These are phyloP conservation scores for Diplotaxis tenuifolia DNA, from an alignment of 345 rosid species.

Conservation along the genomic window DNA sequence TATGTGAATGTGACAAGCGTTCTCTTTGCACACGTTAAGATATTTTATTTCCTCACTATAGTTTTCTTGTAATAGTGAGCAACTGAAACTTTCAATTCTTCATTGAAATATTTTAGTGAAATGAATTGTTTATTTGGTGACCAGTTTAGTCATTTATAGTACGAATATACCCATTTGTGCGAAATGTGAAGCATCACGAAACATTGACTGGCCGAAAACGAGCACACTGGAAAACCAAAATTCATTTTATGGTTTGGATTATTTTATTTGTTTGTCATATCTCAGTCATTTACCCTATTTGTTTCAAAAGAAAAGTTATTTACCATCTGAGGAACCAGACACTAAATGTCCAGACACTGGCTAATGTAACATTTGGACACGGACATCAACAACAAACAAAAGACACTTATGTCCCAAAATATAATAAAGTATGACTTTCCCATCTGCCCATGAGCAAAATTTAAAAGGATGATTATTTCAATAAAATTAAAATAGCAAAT, in stretches of 20 bases:
- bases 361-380: background rate
- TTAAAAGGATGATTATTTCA: background rate
- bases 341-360: background rate
- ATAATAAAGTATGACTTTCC: background rate
- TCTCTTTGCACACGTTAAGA: background rate
- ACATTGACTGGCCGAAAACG: background rate
- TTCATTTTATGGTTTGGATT: background rate
- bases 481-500: background rate
- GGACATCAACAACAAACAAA: background rate
- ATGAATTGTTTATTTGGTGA: background rate
- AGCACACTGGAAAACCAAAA: background rate
- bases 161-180: background rate
- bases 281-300: background rate
- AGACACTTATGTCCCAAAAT: background rate
- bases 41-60: background rate
- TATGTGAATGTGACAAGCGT: background rate
- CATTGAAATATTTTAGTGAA: background rate
- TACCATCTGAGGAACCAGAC: background rate
- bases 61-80: constrained; percentile 1
- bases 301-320: background rate
- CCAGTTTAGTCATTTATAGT: background rate
- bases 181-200: background rate
- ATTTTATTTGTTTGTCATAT: background rate
- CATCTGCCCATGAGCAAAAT: background rate
- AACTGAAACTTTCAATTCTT: background rate